phyloP scores from a whole-genome alignment of 768 basidiomycete genomes.

The Russula emetica region DNA sequence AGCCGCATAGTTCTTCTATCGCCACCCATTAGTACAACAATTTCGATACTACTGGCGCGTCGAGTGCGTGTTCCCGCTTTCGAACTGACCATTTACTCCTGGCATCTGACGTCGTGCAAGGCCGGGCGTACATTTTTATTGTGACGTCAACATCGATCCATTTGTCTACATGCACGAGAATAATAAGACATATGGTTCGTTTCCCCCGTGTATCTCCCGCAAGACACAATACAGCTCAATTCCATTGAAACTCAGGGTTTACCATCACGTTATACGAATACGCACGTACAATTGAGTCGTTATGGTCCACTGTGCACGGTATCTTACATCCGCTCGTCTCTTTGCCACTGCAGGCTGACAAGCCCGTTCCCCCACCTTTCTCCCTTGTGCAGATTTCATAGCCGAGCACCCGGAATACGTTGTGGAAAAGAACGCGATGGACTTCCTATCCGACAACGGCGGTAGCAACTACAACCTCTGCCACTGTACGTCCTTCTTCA shows the following conservation, averaged over 20 bases:
- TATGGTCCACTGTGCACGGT: conserved; percentile 77
- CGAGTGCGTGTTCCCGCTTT: conserved; percentile 49
- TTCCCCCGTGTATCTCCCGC: background rate
- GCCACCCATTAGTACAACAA: conserved; percentile 66
- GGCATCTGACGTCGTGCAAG: conserved; percentile 35
- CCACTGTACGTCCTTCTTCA: conserved; percentile 50
- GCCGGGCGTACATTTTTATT: conserved; percentile 76
- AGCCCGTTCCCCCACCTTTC: no score
- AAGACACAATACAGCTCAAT: background rate
- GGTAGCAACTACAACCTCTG: conserved; percentile 73
- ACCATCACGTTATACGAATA: conserved; percentile 78
- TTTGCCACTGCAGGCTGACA: conserved; percentile 26
- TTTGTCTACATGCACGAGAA: conserved; percentile 77
- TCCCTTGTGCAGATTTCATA: conserved; percentile 55
- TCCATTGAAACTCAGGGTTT: conserved; percentile 48
- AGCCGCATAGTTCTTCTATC: conserved; percentile 66
- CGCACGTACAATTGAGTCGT: conserved; percentile 69
- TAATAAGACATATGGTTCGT: conserved; percentile 74
- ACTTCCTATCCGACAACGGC: conserved; percentile 67
- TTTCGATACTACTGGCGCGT: conserved; percentile 91
- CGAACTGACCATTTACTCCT: background rate
- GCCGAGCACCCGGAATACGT: conserved; percentile 56
- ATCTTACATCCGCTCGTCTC: background rate
- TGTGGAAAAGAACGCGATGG: conserved; percentile 61
- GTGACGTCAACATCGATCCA: conserved; percentile 60